These are phyloP conservation scores for Dryas integrifolia DNA, from an alignment of 331 rosid species.

Conservation along the genomic window DNA sequence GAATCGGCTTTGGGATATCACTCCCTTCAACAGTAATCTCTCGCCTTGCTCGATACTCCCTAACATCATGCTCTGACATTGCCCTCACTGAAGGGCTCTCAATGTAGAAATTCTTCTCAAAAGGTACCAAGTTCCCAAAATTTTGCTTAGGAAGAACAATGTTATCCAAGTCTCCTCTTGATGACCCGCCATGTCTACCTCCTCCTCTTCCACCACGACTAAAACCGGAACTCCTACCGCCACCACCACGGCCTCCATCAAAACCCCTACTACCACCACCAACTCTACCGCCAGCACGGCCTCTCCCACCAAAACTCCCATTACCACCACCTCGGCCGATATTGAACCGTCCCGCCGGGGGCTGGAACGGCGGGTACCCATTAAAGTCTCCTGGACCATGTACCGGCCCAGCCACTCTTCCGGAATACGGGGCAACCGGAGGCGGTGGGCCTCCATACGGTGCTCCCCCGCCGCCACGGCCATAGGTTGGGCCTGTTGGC, in stretches of 20 bases:
- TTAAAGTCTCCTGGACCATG: constrained; percentile 30
- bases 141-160: constrained; percentile 73
- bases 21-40: constrained; percentile 83
- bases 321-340: constrained; percentile 54
- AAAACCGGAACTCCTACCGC: constrained; percentile 42
- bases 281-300: constrained; percentile 31
- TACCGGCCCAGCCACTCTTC: constrained; percentile 45
- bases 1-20: constrained; percentile 77
- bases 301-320: constrained; percentile 20
- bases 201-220: constrained; percentile 51
- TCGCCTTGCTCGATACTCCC: constrained; percentile 53
- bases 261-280: constrained; percentile 38
- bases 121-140: constrained; percentile 76
- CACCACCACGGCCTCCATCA: constrained; percentile 35
- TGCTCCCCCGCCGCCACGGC: constrained; percentile 49
- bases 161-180: constrained; percentile 73
- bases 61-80: constrained; percentile 70
- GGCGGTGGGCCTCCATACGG: constrained; percentile 40
- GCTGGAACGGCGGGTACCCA: constrained; percentile 54
- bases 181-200: constrained; percentile 62
- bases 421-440: constrained; percentile 30
- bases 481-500: constrained; percentile 30
- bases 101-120: constrained; percentile 75
- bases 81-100: constrained; percentile 60
- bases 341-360: constrained; percentile 63